A percentile compares a stretch with the other conserved stretches of the same genome.
Evolutionary conservation across 495 filamentous ascomycete species (phyloP).

Genomic region (Ramalina peruviana): DNA sequence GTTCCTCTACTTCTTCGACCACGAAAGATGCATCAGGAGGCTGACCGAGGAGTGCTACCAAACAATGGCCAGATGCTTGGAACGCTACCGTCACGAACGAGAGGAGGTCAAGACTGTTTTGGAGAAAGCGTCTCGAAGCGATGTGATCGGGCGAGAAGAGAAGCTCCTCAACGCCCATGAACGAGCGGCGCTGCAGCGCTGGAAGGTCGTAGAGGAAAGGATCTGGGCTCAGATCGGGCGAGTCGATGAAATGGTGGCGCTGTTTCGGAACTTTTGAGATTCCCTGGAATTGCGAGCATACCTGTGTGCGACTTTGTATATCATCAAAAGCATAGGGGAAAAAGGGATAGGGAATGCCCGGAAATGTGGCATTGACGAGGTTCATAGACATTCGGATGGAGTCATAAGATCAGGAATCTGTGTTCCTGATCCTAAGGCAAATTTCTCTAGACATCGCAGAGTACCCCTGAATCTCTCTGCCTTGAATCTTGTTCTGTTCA

Average conservation of each 20-base stretch:
- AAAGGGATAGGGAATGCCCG: too few relatives aligned
- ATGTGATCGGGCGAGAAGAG: slow-evolving; percentile 71
- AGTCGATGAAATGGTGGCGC: slow-evolving; percentile 70
- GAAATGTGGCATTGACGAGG: too few relatives aligned
- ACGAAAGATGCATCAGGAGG: slow-evolving; percentile 46
- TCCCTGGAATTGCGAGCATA: not conserved
- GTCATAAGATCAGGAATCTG: too few relatives aligned
- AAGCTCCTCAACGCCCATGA: slow-evolving; percentile 57
- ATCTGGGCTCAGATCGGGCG: slow-evolving; percentile 62
- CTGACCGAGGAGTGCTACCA: slow-evolving; percentile 71
- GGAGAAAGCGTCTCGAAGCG: slow-evolving; percentile 61
- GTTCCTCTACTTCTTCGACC: slow-evolving; percentile 83
- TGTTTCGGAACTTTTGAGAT: slow-evolving; percentile 66
- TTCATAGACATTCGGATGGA: too few relatives aligned
- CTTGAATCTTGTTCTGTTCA: too few relatives aligned
- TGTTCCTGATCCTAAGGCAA: too few relatives aligned
- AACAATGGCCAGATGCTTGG: slow-evolving; percentile 72
- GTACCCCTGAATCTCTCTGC: too few relatives aligned
- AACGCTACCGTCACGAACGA: slow-evolving; percentile 59
- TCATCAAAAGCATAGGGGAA: too few relatives aligned
- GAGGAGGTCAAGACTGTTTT: slow-evolving; percentile 52
- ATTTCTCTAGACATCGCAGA: too few relatives aligned
- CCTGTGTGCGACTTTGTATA: too few relatives aligned
- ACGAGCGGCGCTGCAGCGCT: slow-evolving; percentile 48
- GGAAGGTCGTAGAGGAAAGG: slow-evolving; percentile 57